Conservation (phyloP, 345 rosid species). For the Toxicodendron radicans region DNA sequence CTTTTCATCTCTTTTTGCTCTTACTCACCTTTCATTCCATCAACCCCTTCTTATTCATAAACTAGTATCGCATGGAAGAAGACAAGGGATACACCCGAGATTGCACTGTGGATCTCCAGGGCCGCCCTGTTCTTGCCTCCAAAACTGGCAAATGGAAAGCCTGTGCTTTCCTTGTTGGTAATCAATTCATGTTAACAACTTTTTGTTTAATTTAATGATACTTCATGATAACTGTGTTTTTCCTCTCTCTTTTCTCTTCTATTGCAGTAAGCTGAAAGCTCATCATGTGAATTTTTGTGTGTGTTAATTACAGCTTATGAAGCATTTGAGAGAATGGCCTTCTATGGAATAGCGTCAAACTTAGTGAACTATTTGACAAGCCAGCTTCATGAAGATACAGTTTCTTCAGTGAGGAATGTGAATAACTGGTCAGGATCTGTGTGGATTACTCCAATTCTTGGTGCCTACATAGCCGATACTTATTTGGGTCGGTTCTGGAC, state of each 20-base stretch:
- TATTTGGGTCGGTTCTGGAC: conserved; percentile 95
- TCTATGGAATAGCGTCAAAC: conserved; percentile 82
- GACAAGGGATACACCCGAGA: conserved; percentile 63
- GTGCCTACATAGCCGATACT: conserved; percentile 89
- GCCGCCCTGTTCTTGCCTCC: conserved; percentile 66
- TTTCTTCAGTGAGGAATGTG: conserved; percentile 82
- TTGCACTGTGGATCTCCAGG: conserved; percentile 79
- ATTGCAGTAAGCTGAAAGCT: no score
- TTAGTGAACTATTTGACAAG: conserved; percentile 77
- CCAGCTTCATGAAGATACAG: conserved; percentile 81
- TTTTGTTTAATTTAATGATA: not conserved
- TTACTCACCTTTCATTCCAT: not conserved
- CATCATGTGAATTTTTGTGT: not conserved
- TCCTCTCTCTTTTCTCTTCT: not conserved
- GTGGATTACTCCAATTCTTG: conserved; percentile 89
- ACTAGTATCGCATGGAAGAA: conserved; percentile 54
- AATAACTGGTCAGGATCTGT: conserved; percentile 92
- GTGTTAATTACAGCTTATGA: conserved; percentile 58
- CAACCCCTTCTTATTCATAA: not conserved
- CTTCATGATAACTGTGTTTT: no score
- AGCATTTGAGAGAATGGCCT: conserved; percentile 96
- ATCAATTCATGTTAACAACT: not conserved
- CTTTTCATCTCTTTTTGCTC: not conserved
- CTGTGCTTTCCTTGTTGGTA: conserved; percentile 86
- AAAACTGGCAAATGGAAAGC: conserved; percentile 89